Conservation (phyloP, 1,284 basidiomycete genomes). For the Spongispora temasekensis region DNA sequence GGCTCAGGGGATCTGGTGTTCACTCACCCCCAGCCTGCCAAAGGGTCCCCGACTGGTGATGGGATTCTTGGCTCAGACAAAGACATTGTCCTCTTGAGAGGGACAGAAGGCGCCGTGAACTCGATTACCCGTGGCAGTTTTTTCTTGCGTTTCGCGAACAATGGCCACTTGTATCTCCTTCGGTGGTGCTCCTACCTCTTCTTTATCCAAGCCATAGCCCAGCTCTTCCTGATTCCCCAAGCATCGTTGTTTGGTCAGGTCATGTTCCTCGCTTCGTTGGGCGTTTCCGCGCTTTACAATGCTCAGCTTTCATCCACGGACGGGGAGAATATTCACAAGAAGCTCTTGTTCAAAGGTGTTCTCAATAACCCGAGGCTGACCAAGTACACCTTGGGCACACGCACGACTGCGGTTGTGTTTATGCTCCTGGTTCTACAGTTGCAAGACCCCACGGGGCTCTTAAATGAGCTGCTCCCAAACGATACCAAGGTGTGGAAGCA, state of each 20-base stretch:
- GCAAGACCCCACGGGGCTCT: background rate
- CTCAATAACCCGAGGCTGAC: constrained; percentile 6
- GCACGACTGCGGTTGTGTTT: constrained; percentile 20
- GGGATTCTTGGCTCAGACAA: constrained; percentile 21
- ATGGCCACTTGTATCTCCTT: constrained; percentile 18
- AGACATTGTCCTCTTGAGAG: constrained; percentile 13
- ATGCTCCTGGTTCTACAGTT: background rate
- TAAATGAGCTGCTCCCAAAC: constrained; percentile 16
- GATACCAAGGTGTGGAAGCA: constrained; percentile 19
- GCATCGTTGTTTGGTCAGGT: constrained; percentile 6
- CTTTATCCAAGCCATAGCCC: constrained; percentile 19
- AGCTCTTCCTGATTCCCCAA: constrained; percentile 13
- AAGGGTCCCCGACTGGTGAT: constrained; percentile 25
- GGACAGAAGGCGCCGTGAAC: constrained; percentile 9
- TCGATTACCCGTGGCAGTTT: constrained; percentile 26
- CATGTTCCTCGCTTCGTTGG: background rate
- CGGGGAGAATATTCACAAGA: constrained; percentile 17
- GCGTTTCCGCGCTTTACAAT: constrained; percentile 12
- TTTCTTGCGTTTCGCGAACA: constrained; percentile 23
- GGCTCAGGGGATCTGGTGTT: constrained; percentile 29
- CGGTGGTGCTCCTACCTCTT: constrained; percentile 24
- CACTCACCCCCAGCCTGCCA: constrained; percentile 22
- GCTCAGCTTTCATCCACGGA: constrained; percentile 19
- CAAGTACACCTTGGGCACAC: constrained; percentile 19
- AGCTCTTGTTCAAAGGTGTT: constrained; percentile 10